A percentile compares a stretch with the other conserved stretches of the same genome.
Conservation (phyloP, 2,329 filamentous ascomycete species). For the Albifimbria verrucaria region DNA sequence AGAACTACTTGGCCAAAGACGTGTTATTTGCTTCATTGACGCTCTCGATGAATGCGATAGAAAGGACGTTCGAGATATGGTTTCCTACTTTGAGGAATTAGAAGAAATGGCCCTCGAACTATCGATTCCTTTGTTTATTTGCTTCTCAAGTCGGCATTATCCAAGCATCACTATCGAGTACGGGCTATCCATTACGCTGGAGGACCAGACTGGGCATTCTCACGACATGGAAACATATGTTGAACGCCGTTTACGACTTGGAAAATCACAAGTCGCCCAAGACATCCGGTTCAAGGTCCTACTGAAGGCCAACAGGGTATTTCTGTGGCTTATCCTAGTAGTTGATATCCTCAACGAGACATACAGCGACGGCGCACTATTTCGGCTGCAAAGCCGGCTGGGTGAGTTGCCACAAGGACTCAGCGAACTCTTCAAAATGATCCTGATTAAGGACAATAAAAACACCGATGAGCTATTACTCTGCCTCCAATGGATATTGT, state of each 20-base stretch:
- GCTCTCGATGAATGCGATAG: constrained; percentile 18
- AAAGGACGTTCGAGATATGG: constrained; percentile 36
- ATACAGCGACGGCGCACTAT: constrained; percentile 18
- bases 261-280: not conserved
- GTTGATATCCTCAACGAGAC: constrained; percentile 36
- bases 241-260: constrained; percentile 21
- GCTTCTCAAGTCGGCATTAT: constrained; percentile 44
- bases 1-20: not conserved
- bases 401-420: constrained; percentile 34
- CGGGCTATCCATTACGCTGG: constrained; percentile 27
- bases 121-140: constrained; percentile 25
- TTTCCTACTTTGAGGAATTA: constrained; percentile 38
- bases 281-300: constrained; percentile 9
- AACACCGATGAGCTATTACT: constrained; percentile 37
- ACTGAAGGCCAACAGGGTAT: constrained; percentile 35
- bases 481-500: constrained; percentile 52
- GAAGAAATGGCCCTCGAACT: constrained; percentile 20
- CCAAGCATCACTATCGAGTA: constrained; percentile 33
- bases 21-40: not conserved
- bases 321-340: constrained; percentile 41
- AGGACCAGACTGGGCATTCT: constrained; percentile 29
- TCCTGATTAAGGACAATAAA: constrained; percentile 42
- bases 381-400: constrained; percentile 21
- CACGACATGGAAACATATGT: constrained; percentile 33
- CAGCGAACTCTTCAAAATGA: constrained; percentile 44